Evolutionary conservation across 176 grass and related monocot species (phyloP).

Genomic region (Guadua angustifolia): DNA sequence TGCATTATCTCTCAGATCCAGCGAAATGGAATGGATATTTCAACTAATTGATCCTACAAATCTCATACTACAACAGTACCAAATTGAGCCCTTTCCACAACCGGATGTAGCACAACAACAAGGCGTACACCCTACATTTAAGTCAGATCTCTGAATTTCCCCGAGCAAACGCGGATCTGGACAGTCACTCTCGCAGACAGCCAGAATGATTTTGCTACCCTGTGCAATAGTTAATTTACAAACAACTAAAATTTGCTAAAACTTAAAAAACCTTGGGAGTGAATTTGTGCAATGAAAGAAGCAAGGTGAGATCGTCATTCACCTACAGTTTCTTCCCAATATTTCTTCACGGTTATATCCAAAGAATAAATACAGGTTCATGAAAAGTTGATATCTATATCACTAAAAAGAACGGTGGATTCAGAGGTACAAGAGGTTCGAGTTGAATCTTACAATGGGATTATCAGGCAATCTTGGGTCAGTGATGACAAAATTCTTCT

Average conservation of each 20-base stretch:
- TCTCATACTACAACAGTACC: not conserved
- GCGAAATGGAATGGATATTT: not conserved
- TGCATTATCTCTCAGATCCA: not conserved
- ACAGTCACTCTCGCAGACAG: not conserved
- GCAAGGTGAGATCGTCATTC: too few relatives aligned
- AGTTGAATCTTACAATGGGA: slow-evolving; percentile 68
- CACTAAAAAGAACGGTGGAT: not conserved
- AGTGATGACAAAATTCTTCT: slow-evolving; percentile 85
- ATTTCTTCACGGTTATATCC: slow-evolving; percentile 82
- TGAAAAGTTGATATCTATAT: not conserved
- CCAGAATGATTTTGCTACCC: not conserved
- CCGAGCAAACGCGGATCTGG: not conserved
- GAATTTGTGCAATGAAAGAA: too few relatives aligned
- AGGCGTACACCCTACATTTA: accelerated
- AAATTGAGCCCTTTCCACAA: not conserved
- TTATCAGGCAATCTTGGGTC: slow-evolving; percentile 80
- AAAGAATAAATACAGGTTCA: too few relatives aligned
- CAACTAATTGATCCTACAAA: not conserved
- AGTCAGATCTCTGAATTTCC: not conserved
- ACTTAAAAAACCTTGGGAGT: too few relatives aligned
- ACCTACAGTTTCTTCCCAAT: slow-evolving; percentile 42
- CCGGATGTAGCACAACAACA: not conserved
- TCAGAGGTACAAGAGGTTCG: not conserved
- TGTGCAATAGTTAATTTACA: too few relatives aligned
- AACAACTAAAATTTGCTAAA: too few relatives aligned